These are phyloP conservation scores for Eragrostis curvula DNA, from an alignment of 176 grass and related monocot species.

Conservation along the genomic window DNA sequence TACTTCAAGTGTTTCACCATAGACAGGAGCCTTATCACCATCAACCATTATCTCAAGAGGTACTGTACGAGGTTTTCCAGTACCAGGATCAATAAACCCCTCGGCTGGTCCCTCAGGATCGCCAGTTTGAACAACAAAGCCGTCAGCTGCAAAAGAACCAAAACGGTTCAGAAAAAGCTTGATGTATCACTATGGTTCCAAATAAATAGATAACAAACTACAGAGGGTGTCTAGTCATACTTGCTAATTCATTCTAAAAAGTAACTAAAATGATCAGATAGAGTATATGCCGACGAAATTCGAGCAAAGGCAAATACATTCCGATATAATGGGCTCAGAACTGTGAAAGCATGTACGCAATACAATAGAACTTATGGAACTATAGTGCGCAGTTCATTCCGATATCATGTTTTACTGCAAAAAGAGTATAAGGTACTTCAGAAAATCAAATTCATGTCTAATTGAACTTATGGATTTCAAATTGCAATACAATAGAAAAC, in stretches of 20 bases:
- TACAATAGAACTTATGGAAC: no score
- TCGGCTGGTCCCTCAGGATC: constrained; percentile 93
- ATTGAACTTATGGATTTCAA: background rate
- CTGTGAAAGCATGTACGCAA: background rate
- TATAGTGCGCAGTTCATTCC: no score
- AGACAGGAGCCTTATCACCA: constrained; percentile 79
- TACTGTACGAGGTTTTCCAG: constrained; percentile 74
- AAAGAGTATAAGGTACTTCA: background rate
- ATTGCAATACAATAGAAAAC: constrained; percentile 7
- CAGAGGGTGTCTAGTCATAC: constrained; percentile 16
- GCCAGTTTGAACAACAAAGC: constrained; percentile 99
- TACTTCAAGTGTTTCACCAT: constrained; percentile 95
- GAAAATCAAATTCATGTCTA: background rate
- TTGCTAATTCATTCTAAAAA: constrained; percentile 18
- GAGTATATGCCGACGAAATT: background rate
- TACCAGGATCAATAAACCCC: constrained; percentile 92
- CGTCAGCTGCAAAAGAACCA: constrained; percentile 77
- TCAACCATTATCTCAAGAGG: constrained; percentile 89
- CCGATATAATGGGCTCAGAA: background rate
- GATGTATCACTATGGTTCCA: background rate
- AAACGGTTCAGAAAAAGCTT: constrained; percentile 15
- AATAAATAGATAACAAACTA: constrained; percentile 4
- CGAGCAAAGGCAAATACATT: background rate
- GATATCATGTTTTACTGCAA: background rate
- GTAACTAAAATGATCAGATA: background rate